Conservation (phyloP, 306 rosid species). For the Quercus mongolica region DNA sequence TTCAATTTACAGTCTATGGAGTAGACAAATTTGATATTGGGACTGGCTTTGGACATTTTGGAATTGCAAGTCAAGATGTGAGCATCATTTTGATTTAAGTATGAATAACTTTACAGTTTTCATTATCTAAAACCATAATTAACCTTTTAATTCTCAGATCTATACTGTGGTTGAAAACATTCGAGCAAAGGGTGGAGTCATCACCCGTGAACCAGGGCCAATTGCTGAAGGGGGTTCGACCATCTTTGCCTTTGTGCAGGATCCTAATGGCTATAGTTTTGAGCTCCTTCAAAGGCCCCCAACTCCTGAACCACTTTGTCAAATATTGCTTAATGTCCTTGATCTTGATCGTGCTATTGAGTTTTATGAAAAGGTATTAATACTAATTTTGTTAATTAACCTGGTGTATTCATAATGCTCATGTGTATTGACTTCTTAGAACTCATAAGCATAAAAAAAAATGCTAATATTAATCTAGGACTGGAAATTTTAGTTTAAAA, state of each 20-base stretch:
- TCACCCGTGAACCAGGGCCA: conserved; percentile 90
- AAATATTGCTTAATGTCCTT: conserved; percentile 94
- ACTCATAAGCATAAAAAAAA: too few relatives aligned
- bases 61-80: conserved; percentile 82
- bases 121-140: neutral
- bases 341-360: conserved; percentile 77
- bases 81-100: conserved; percentile 20
- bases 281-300: conserved; percentile 75
- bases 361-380: conserved; percentile 80
- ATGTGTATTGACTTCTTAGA: neutral
- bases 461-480: too few relatives aligned
- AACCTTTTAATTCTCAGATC: conserved; percentile 40
- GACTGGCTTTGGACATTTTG: conserved; percentile 92
- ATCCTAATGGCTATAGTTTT: conserved; percentile 87
- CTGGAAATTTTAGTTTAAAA: too few relatives aligned
- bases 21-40: conserved; percentile 79
- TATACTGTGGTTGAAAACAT: conserved; percentile 66
- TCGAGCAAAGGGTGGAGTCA: conserved; percentile 71
- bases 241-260: conserved; percentile 79
- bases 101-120: neutral
- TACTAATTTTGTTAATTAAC: neutral
- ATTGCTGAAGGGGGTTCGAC: conserved; percentile 58
- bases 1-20: conserved; percentile 58
- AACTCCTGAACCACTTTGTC: conserved; percentile 83
- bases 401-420: neutral